Base-by-base conservation (phyloP, 2,329 filamentous ascomycete species). In the Ascochyta pisi region DNA sequence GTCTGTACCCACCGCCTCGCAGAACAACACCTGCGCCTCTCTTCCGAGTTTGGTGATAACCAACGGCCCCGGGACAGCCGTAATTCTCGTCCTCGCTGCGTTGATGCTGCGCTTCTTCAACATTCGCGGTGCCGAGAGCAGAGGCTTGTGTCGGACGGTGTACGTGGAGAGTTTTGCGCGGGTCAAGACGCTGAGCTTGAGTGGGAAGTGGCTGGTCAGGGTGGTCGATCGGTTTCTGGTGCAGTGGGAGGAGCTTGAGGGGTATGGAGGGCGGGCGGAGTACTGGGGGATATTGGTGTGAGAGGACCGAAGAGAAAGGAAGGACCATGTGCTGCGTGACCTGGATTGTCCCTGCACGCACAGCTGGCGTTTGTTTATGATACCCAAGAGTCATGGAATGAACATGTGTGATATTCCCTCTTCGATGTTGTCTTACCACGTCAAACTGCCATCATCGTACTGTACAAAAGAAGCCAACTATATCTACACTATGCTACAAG, bases 151-250 rank as follows among this genome's bases (percentile, higher is more conserved):
- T 78, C 85, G 86, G 60, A 88, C 90, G 9, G 81, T 98, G 13
- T 99, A 95, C 73, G 85, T 97, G 26, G 95, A 99, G 80, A 95
- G 90, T 19, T 97, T 93, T 89, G 94, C 95, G 3, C 84, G 95
- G 15, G 90, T 96, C 15, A 88, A 84, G 62, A 88, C 85, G 12
- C 77, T 98, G 62, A 98, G 94, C 77, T 75, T 97, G 56, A 96
- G 91, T 34, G 95, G 94, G 0, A 88, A 86, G 71, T 78, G 98
- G 34, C 79, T 99, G 54, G 77, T 89, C 2, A 78, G 81, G 41
- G 76, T 96, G 37, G 90, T 90, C 43, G 91, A 96, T 75, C 79
- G 88, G 44, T 90, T 96, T 68, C 74, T 96, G 48, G 92, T 96
- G 52, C 93, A 97, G 79, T 95, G 94, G 82, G 82, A 85, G 55